Conservation (phyloP, 2,329 filamentous ascomycete species). For the Dactylellina drechsleri region DNA sequence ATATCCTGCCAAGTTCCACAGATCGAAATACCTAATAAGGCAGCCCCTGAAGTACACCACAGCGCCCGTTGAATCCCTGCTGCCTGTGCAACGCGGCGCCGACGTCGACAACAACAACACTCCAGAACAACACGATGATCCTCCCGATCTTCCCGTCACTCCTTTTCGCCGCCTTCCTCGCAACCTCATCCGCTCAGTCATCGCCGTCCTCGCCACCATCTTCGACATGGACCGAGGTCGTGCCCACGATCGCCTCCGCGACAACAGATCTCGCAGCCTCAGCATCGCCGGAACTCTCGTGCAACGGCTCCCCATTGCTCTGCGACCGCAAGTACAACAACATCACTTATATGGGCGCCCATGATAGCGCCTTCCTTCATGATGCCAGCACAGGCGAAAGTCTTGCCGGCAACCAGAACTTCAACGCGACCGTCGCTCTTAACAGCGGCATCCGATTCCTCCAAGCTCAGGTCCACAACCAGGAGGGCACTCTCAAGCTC, state of each 20-base stretch:
- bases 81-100: no score
- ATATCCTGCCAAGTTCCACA: no score
- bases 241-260: background rate
- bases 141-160: no score
- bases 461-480: slow-evolving; percentile 75
- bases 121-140: no score
- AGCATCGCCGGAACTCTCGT: slow-evolving; percentile 62
- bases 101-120: no score
- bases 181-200: no score
- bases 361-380: slow-evolving; percentile 77
- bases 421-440: slow-evolving; percentile 76
- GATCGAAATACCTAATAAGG: no score
- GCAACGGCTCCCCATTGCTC: slow-evolving; percentile 82
- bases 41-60: no score
- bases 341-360: slow-evolving; percentile 80
- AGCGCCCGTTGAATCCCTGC: no score
- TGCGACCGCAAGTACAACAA: slow-evolving; percentile 78
- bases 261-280: background rate
- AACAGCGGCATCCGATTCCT: slow-evolving; percentile 77
- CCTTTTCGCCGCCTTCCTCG: no score
- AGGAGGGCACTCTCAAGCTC: slow-evolving; percentile 70
- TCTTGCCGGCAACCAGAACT: slow-evolving; percentile 76
- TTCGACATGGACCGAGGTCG: no score
- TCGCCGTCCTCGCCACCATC: no score
- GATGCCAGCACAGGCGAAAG: slow-evolving; percentile 72